A percentile compares a stretch with the other conserved stretches of the same genome.
phyloP scores from a whole-genome alignment of 805 yeast genomes.

The Candida rishiriensis region DNA sequence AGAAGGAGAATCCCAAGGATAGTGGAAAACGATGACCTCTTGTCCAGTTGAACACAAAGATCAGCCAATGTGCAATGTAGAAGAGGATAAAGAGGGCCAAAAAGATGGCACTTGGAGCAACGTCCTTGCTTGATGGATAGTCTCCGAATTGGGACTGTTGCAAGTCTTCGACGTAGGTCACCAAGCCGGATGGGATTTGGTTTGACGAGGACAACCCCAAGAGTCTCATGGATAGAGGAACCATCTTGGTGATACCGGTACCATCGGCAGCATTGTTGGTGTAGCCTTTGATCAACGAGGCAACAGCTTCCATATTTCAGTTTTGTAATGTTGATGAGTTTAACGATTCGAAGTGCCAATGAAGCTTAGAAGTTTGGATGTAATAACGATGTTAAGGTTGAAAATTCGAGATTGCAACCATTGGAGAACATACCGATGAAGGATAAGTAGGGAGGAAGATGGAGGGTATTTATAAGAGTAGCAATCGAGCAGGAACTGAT shows the following conservation, averaged over 20 bases:
- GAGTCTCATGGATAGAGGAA: constrained; percentile 26
- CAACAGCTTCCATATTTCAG: too few relatives aligned
- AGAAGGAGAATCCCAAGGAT: constrained; percentile 48
- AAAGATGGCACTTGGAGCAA: constrained; percentile 58
- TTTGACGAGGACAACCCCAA: constrained; percentile 12
- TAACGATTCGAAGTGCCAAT: too few relatives aligned
- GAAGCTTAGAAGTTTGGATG: too few relatives aligned
- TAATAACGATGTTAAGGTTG: too few relatives aligned
- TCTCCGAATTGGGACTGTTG: constrained; percentile 60
- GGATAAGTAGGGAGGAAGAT: too few relatives aligned
- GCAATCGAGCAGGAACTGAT: too few relatives aligned
- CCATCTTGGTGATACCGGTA: constrained; percentile 40
- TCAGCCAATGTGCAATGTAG: constrained; percentile 39
- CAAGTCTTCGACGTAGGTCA: constrained; percentile 31
- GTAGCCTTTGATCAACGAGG: constrained; percentile 8
- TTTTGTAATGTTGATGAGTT: too few relatives aligned
- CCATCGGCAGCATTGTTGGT: constrained; percentile 46
- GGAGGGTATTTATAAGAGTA: too few relatives aligned
- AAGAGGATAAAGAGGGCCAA: constrained; percentile 48
- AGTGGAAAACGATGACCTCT: constrained; percentile 61
- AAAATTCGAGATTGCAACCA: too few relatives aligned
- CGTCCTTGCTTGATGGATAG: constrained; percentile 50
- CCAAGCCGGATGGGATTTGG: constrained; percentile 37
- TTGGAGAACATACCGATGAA: too few relatives aligned
- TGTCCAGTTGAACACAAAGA: constrained; percentile 43